phyloP scores from a whole-genome alignment of 345 rosid genomes.

The Eucalyptus caleyi region DNA sequence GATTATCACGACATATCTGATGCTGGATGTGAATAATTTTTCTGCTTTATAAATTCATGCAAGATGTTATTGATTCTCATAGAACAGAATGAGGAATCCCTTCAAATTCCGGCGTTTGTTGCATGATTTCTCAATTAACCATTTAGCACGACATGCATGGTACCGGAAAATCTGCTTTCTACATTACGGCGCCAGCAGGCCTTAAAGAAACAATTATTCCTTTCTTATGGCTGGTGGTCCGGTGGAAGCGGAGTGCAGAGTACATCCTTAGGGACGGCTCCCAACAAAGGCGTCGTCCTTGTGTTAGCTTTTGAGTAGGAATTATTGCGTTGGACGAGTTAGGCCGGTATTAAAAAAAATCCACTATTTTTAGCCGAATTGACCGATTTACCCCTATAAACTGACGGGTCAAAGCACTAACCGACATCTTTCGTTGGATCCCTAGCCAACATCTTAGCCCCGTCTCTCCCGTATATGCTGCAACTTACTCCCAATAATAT shows the following conservation, averaged over 20 bases:
- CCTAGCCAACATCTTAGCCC: neutral
- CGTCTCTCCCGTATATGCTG: too few relatives aligned
- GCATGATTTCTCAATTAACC: neutral
- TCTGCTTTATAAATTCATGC: neutral
- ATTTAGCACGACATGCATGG: too few relatives aligned
- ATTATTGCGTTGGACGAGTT: neutral
- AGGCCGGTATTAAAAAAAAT: neutral
- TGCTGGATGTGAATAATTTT: neutral
- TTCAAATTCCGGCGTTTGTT: neutral
- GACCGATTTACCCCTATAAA: neutral
- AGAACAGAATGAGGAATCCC: neutral
- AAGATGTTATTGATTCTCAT: neutral
- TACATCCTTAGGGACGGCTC: neutral
- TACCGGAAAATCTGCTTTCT: too few relatives aligned
- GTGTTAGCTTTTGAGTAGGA: neutral
- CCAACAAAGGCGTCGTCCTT: neutral
- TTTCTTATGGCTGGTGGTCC: too few relatives aligned
- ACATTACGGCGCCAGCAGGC: too few relatives aligned
- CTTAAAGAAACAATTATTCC: too few relatives aligned
- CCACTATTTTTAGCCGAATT: neutral
- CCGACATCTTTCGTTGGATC: neutral
- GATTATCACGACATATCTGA: neutral
- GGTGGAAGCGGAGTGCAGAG: too few relatives aligned
- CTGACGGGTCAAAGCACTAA: neutral
- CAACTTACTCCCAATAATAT: neutral